Conservation (phyloP, 1,284 basidiomycete species). For the Peniophora sp. region DNA sequence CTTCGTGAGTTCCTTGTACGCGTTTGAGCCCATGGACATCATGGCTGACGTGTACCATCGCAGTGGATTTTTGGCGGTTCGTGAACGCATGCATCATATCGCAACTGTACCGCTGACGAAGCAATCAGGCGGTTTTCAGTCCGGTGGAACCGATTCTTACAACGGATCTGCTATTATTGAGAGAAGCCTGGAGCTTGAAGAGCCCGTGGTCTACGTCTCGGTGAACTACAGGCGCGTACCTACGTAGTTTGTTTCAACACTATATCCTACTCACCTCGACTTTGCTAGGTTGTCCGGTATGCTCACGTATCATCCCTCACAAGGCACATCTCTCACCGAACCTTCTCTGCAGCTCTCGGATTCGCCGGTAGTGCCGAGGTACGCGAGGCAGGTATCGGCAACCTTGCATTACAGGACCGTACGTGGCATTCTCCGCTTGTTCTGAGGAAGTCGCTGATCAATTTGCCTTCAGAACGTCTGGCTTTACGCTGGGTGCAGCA, state of each 20-base stretch:
- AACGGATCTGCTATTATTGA: constrained; percentile 37
- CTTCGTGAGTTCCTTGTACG: constrained; percentile 29
- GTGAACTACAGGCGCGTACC: constrained; percentile 41
- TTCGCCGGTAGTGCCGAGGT: constrained; percentile 46
- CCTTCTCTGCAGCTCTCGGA: constrained; percentile 27
- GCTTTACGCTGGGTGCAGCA: constrained; percentile 61
- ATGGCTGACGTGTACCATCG: neutral
- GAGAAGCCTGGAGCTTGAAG: constrained; percentile 34
- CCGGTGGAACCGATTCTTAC: constrained; percentile 5
- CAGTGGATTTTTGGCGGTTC: constrained; percentile 17
- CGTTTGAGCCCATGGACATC: no score
- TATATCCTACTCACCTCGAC: no score
- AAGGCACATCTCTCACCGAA: neutral
- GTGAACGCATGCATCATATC: constrained; percentile 8
- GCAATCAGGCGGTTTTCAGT: no score
- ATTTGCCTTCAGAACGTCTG: constrained; percentile 30
- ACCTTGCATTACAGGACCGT: constrained; percentile 50
- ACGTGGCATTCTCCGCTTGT: constrained; percentile 14
- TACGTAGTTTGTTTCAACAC: no score
- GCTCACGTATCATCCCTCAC: no score
- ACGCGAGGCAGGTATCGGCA: constrained; percentile 40
- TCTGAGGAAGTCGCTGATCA: neutral
- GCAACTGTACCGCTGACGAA: no score
- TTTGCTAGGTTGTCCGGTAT: neutral
- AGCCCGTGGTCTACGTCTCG: constrained; percentile 44